Base-by-base conservation (phyloP, 768 basidiomycete species). In the Amanita exitialis region DNA sequence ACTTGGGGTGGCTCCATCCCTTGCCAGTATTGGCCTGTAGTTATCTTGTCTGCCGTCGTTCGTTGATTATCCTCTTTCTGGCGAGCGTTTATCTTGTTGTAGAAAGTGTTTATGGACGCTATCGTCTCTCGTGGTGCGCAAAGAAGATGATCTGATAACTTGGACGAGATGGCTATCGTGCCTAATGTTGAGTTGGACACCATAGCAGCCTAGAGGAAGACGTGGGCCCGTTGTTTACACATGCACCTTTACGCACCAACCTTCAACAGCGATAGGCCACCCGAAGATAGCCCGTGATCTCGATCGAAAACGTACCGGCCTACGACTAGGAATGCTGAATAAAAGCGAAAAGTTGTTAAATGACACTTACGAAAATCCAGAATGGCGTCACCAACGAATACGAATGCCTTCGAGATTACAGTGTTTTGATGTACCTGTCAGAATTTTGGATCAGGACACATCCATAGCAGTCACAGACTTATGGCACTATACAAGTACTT, bases 381-480 rank as follows among this genome's bases (percentile, higher is more conserved):
- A 46, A 93, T 78, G 1, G 86, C 87, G 66, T 93, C 90, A 10
- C 90, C 90, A 36, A 91, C 71, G 61, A 91, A 93, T 62, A 91
- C 89, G 32, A 92, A 73, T 37, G 36, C 36, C 52, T 86, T 73
- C 58, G 90, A 86, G 59, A 86, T 86, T 15, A 77, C 77, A 12
- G 72, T 76, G 34, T 32, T n/a, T 18, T 44, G 30, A 28, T 18
- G 50, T 3, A 37, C 10, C 50, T 51, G 20, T 20, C 41, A 23
- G 16, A 3, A 41, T 23, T 30, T 10, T 7, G 15, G 6, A 41
- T 43, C 21, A 30, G 21, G 27, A 10, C 16, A 28, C 8, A 9
- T 25, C 20, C 13, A 47, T 2, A 38, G 15, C 4, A 38, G 23
- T 25, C 8, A 37, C 13, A 34, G 20, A 0, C 32, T 13, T 18